phyloP scores from a whole-genome alignment of 345 rosid genomes.

The Limnanthes douglasii region DNA sequence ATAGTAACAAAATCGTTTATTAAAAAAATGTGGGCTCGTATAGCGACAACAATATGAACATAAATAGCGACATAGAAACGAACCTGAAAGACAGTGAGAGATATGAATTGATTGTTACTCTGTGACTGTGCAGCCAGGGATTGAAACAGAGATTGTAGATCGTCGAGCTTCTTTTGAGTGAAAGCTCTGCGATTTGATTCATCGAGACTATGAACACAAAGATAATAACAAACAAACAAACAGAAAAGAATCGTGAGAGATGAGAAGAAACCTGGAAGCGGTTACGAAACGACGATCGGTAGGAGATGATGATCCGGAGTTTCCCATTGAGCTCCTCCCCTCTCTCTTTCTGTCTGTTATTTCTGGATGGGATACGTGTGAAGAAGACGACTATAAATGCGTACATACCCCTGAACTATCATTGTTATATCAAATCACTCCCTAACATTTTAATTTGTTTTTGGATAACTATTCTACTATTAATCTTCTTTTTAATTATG shows the following conservation, averaged over 20 bases:
- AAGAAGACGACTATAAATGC: too few species aligned
- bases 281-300: conserved; percentile 21
- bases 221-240: background rate
- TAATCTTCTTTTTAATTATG: too few species aligned
- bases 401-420: too few species aligned
- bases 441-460: too few species aligned
- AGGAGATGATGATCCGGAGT: conserved; percentile 16
- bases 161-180: conserved; percentile 43
- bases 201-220: background rate
- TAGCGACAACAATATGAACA: background rate
- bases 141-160: conserved; percentile 37
- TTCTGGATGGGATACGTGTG: too few species aligned
- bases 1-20: background rate
- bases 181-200: conserved; percentile 37
- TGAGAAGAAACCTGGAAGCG: conserved; percentile 17
- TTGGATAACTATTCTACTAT: too few species aligned
- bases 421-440: too few species aligned
- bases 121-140: conserved; percentile 57
- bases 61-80: background rate
- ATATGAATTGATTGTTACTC: conserved; percentile 26
- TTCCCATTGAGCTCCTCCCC: conserved; percentile 14
- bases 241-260: conserved; percentile 1
- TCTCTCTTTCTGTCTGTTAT: conserved; percentile 7
- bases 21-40: background rate
- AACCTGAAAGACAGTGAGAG: conserved; percentile 56